Base-by-base conservation (phyloP, 192 early-diverging fungal species). In the Phlyctochytrium bullatum region DNA sequence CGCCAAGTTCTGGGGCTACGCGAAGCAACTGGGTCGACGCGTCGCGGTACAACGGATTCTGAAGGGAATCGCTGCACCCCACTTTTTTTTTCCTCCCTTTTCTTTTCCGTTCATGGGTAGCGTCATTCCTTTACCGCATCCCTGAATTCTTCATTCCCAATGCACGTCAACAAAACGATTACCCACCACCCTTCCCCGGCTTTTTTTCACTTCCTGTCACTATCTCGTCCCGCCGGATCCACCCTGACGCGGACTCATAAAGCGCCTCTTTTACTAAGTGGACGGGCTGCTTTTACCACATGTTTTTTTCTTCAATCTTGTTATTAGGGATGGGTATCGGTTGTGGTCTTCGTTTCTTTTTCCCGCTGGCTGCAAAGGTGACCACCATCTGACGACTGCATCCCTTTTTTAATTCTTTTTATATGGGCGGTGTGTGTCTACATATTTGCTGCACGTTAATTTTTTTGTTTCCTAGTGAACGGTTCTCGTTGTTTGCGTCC, bases 11-110 rank as follows among this genome's bases (percentile, higher is more conserved):
- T n/a, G 6, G 6, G 17, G 0, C 59, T 68, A 16, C 33, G 17
- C 2, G 36, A 34, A 68, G 33, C 53, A 32, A 54, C 23, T 69
- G 67, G 67, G 67, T 69, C 36, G 67, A 69, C 53, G 40, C 67
- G 16, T 50, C 60, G 24, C 36, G 53, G 61, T 69, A 69, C 60
- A 69, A 69, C 32, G 67, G 67, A 36, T n/a, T 62, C 33, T n/a
- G 33, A 28, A 32, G 34, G 34, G 29, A 32, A 20, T 34, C 23
- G 28, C 32, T 23, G 61, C 14, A 59, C 14, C 28, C n/a, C n/a
- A 24, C 12, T 59, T 14, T 34, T 62, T 34, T 14, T 17, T 62
- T 34, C 29, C 14, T 58, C 29, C 56, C 14, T 12, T 50, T n/a
- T n/a, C 12, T 50, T n/a, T n/a, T n/a, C n/a, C n/a, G n/a, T n/a